Percentiles rank a stretch among this genome's conserved stretches.
Evolutionary conservation across 2,329 filamentous ascomycete genomes (phyloP).

Genomic region (Penicillium brevicompactum): DNA sequence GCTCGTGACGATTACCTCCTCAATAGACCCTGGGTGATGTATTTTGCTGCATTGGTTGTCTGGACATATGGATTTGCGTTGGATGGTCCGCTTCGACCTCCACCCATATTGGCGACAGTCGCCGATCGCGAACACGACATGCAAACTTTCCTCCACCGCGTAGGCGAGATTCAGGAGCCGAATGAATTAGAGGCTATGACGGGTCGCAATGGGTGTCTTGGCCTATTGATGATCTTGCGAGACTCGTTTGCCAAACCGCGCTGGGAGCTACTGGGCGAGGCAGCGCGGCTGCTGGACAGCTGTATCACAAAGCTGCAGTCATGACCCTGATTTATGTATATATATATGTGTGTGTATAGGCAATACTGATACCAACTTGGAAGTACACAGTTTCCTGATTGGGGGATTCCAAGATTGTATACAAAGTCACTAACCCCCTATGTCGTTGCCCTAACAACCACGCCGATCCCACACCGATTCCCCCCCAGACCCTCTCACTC

Average conservation of each 20-base stretch:
- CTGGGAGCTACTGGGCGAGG: slow-evolving; percentile 92
- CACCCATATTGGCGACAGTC: slow-evolving; percentile 57
- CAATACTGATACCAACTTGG: slow-evolving; percentile 2
- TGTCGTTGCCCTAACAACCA: slow-evolving; percentile 26
- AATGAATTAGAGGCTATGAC: slow-evolving; percentile 73
- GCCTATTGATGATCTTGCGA: slow-evolving; percentile 77
- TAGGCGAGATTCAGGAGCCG: slow-evolving; percentile 72
- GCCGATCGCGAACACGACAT: slow-evolving; percentile 75
- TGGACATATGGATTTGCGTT: slow-evolving; percentile 94
- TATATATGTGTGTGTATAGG: slow-evolving; percentile 6
- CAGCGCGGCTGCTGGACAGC: slow-evolving; percentile 75
- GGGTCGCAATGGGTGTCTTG: slow-evolving; percentile 80
- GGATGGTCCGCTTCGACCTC: slow-evolving; percentile 69
- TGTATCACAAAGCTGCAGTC: slow-evolving; percentile 67
- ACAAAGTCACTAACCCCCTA: not conserved
- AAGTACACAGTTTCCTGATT: not conserved
- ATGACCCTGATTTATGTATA: slow-evolving; percentile 7
- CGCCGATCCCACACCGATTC: slow-evolving; percentile 16
- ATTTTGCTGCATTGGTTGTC: slow-evolving; percentile 87
- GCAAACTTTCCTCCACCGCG: slow-evolving; percentile 72
- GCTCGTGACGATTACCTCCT: slow-evolving; percentile 86
- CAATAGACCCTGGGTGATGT: slow-evolving; percentile 93
- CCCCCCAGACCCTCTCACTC: slow-evolving; percentile 5
- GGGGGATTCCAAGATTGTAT: not conserved
- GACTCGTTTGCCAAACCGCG: slow-evolving; percentile 79